Evolutionary conservation across 2,329 filamentous ascomycete species (phyloP).

Genomic region (Pseudogymnoascus sp.): DNA sequence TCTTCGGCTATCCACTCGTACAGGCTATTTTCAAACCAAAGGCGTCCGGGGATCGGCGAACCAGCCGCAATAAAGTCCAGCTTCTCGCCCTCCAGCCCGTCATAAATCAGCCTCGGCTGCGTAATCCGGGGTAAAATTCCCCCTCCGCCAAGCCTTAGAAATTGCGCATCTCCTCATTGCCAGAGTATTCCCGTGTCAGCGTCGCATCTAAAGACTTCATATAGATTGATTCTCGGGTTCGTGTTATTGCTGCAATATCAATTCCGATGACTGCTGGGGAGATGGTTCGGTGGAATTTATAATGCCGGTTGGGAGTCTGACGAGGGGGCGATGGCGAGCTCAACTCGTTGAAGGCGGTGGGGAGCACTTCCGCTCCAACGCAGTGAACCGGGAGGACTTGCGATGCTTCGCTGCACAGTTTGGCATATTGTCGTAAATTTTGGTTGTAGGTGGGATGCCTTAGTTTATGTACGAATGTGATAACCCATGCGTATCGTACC

Average conservation of each 20-base stretch:
- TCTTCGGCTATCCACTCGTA: background rate
- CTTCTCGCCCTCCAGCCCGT: background rate
- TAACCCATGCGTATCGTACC: background rate
- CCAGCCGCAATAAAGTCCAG: background rate
- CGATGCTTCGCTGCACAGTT: background rate
- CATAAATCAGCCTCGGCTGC: background rate
- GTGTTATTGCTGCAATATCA: background rate
- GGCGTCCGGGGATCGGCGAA: background rate
- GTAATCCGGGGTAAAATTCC: constrained; percentile 6
- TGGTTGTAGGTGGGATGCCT: background rate
- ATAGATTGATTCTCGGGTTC: background rate
- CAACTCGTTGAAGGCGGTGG: background rate
- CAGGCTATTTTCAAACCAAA: background rate
- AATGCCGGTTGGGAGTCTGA: background rate
- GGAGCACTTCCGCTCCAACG: background rate
- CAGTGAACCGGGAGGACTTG: background rate
- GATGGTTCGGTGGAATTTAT: background rate
- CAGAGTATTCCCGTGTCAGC: constrained; percentile 1
- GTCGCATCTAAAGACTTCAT: background rate
- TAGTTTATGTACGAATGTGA: background rate
- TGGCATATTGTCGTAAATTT: background rate
- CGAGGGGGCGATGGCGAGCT: background rate
- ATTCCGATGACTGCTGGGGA: background rate
- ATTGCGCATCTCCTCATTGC: background rate
- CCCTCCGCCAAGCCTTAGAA: background rate